Percentiles rank a stretch among this genome's conserved stretches.
These are phyloP conservation scores for Nymphaea colorata DNA, from an alignment of 164 flowering plant species.

Conservation along the genomic window DNA sequence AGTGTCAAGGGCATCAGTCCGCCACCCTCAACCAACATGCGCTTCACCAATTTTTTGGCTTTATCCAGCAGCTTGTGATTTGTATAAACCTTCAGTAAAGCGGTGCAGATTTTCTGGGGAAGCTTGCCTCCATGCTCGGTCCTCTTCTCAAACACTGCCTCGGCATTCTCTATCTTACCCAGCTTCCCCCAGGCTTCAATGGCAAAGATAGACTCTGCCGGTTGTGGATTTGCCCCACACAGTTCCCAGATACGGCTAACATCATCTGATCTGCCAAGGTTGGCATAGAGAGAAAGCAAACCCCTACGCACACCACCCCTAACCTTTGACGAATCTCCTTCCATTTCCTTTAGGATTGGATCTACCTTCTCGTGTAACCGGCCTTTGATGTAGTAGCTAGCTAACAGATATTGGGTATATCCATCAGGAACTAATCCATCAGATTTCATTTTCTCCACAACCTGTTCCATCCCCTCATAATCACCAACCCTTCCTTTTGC, in stretches of 20 bases:
- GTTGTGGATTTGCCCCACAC: conserved; percentile 35
- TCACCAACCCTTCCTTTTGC: conserved; percentile 58
- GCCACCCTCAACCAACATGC: conserved; percentile 52
- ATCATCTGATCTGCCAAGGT: conserved; percentile 59
- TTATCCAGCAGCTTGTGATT: conserved; percentile 48
- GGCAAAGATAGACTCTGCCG: conserved; percentile 43
- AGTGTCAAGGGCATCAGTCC: conserved; percentile 47
- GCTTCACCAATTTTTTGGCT: conserved; percentile 61
- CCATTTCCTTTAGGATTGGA: conserved; percentile 56
- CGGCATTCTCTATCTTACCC: conserved; percentile 54
- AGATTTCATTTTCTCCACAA: conserved; percentile 70
- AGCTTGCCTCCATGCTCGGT: conserved; percentile 18
- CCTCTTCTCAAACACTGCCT: conserved; percentile 57
- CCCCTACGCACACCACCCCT: conserved; percentile 26
- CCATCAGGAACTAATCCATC: conserved; percentile 54
- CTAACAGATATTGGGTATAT: conserved; percentile 22
- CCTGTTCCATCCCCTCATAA: conserved; percentile 66
- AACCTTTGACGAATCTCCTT: conserved; percentile 31
- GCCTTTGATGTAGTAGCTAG: conserved; percentile 36
- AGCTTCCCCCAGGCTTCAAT: conserved; percentile 81
- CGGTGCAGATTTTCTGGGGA: conserved; percentile 26
- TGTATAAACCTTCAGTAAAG: conserved; percentile 53
- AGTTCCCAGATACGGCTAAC: conserved; percentile 59
- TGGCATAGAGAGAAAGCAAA: conserved; percentile 61
- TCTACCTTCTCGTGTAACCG: conserved; percentile 70